A percentile compares a stretch with the other conserved stretches of the same genome.
These are phyloP conservation scores for Acanthamoeba lenticulata DNA, from an alignment of 208 protist species.

Conservation along the genomic window DNA sequence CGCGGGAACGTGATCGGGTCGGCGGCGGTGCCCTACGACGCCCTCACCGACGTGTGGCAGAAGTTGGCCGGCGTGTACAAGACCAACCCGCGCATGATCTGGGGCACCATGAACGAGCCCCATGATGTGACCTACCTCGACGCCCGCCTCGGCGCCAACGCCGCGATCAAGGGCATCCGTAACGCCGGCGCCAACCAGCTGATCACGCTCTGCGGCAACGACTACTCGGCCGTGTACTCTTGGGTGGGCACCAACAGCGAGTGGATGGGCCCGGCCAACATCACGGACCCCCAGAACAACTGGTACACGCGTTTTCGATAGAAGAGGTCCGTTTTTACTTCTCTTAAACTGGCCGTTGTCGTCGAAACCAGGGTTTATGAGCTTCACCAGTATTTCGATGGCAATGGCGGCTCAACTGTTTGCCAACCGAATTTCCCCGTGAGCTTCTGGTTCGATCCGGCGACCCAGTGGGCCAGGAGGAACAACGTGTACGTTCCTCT, in stretches of 20 bases:
- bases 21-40: not conserved
- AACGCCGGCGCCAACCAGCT: not conserved
- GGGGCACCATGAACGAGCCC: constrained; percentile 1
- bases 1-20: not conserved
- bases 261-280: not conserved
- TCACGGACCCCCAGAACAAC: not conserved
- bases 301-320: no score
- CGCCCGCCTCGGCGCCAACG: not conserved
- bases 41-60: constrained; percentile 11
- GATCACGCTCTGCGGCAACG: not conserved
- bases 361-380: not conserved
- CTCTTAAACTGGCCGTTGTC: no score
- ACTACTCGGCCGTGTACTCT: constrained; percentile 1
- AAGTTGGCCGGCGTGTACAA: not conserved
- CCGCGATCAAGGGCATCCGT: constrained; percentile 9
- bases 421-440: not conserved
- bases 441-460: not conserved
- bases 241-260: constrained; percentile 16
- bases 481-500: not conserved
- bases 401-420: not conserved
- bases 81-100: not conserved
- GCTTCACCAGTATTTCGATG: constrained; percentile 1
- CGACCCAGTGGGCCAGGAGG: not conserved
- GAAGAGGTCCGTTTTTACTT: no score
- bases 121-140: not conserved